Evolutionary conservation across 352 stramenopile genomes (phyloP).

Genomic region (Phytophthora agathidicida): DNA sequence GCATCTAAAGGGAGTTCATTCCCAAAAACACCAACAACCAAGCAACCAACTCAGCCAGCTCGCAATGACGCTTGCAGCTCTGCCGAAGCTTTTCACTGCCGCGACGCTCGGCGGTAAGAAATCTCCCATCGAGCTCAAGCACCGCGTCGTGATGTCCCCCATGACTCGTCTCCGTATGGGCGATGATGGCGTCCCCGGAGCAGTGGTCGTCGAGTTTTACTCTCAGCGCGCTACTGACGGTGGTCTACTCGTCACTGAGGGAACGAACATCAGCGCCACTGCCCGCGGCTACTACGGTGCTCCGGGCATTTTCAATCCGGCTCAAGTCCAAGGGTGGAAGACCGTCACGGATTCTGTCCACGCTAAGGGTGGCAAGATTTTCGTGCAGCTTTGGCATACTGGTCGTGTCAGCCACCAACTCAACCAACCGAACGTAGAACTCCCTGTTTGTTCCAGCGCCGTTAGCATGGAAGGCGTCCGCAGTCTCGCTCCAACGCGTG

Average conservation of each 20-base stretch:
- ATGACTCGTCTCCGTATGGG: conserved; percentile 34
- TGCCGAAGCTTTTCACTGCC: conserved; percentile 33
- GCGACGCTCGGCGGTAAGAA: conserved; percentile 33
- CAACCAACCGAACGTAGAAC: conserved; percentile 6
- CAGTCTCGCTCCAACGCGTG: not conserved
- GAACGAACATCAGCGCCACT: conserved; percentile 42
- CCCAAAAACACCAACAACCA: not conserved
- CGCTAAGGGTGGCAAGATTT: conserved; percentile 15
- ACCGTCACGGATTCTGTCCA: conserved; percentile 36
- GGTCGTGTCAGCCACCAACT: conserved; percentile 5
- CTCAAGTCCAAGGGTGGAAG: conserved; percentile 37
- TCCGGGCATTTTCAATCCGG: conserved; percentile 40
- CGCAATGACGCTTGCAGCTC: conserved; percentile 2
- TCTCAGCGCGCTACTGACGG: conserved; percentile 38
- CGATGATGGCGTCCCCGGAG: conserved; percentile 20
- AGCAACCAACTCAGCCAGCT: not conserved
- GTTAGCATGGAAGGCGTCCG: not conserved
- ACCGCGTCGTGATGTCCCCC: conserved; percentile 53
- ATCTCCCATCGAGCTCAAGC: no score
- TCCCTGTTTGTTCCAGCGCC: conserved; percentile 4
- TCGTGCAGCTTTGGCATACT: conserved; percentile 15
- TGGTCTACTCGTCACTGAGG: conserved; percentile 54
- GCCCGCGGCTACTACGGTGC: conserved; percentile 20
- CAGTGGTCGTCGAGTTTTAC: conserved; percentile 42
- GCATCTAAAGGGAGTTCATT: no score